Percentiles rank a stretch among this genome's conserved stretches.
Evolutionary conservation across 2,329 filamentous ascomycete species (phyloP).

Genomic region (Ceratocystis destructans): DNA sequence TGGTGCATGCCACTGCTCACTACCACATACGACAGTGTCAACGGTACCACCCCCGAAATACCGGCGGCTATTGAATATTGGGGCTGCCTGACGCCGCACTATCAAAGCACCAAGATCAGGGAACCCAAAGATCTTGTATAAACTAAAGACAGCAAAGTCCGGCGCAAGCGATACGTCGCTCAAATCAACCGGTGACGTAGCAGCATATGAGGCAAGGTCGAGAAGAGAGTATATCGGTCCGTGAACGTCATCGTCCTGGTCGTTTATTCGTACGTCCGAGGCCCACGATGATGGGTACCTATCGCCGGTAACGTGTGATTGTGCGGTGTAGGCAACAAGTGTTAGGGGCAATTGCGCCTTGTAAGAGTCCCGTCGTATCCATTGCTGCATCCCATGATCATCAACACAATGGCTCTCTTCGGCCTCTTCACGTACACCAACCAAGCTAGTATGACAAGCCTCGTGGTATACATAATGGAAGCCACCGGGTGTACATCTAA

Average conservation of each 20-base stretch:
- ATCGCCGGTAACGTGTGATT: slow-evolving; percentile 57
- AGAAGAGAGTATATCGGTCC: slow-evolving; percentile 35
- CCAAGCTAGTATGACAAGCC: slow-evolving; percentile 48
- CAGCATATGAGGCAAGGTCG: slow-evolving; percentile 52
- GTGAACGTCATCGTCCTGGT: slow-evolving; percentile 18
- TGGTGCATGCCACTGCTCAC: slow-evolving; percentile 27
- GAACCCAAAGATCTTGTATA: slow-evolving; percentile 56
- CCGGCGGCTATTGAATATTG: slow-evolving; percentile 39
- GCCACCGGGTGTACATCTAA: slow-evolving; percentile 35
- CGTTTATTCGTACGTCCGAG: slow-evolving; percentile 26
- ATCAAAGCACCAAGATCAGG: slow-evolving; percentile 50
- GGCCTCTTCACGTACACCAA: slow-evolving; percentile 52
- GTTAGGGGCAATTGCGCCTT: slow-evolving; percentile 19
- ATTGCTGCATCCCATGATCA: slow-evolving; percentile 39
- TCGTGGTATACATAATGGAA: slow-evolving; percentile 49
- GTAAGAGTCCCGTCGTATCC: slow-evolving; percentile 25
- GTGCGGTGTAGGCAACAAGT: slow-evolving; percentile 51
- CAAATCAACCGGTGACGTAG: slow-evolving; percentile 45
- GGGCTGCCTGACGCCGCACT: slow-evolving; percentile 41
- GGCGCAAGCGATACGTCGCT: slow-evolving; percentile 37
- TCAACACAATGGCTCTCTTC: slow-evolving; percentile 45
- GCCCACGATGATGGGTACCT: slow-evolving; percentile 47
- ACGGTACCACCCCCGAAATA: slow-evolving; percentile 60
- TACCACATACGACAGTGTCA: slow-evolving; percentile 33
- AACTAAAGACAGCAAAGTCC: slow-evolving; percentile 47